Evolutionary conservation across 306 rosid species (phyloP).

Genomic region (Hylodesmum podocarpum): DNA sequence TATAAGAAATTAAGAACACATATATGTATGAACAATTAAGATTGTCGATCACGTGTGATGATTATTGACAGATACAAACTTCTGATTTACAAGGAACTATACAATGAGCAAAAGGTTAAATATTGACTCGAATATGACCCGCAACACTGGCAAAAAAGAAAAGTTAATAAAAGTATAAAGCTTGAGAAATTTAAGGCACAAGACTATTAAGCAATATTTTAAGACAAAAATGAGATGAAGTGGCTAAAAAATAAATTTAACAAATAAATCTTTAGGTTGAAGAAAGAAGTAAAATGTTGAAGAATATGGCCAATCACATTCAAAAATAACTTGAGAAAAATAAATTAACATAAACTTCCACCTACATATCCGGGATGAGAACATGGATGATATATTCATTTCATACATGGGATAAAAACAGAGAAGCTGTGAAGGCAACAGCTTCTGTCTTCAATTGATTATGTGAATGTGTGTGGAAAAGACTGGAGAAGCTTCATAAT

Average conservation of each 20-base stretch:
- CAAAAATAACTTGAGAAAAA: neutral
- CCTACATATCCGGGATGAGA: neutral
- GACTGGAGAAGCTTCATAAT: neutral
- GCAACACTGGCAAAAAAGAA: neutral
- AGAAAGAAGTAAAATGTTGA: neutral
- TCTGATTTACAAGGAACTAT: neutral
- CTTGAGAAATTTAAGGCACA: neutral
- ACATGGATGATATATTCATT: neutral
- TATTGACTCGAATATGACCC: neutral
- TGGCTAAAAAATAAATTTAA: neutral
- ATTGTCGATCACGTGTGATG: neutral
- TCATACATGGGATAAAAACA: neutral
- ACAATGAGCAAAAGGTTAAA: neutral
- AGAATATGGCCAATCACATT: conserved; percentile 13
- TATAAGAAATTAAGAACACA: conserved; percentile 3
- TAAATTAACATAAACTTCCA: neutral
- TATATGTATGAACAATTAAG: neutral
- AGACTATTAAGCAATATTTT: neutral
- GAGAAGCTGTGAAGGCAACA: neutral
- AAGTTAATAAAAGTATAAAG: neutral
- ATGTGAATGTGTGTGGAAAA: neutral
- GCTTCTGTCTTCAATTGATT: neutral
- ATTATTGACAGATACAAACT: neutral
- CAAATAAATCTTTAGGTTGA: neutral
- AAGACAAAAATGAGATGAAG: neutral